Base-by-base conservation (phyloP, 2,329 filamentous ascomycete genomes). In the Leptographium lundbergii region DNA sequence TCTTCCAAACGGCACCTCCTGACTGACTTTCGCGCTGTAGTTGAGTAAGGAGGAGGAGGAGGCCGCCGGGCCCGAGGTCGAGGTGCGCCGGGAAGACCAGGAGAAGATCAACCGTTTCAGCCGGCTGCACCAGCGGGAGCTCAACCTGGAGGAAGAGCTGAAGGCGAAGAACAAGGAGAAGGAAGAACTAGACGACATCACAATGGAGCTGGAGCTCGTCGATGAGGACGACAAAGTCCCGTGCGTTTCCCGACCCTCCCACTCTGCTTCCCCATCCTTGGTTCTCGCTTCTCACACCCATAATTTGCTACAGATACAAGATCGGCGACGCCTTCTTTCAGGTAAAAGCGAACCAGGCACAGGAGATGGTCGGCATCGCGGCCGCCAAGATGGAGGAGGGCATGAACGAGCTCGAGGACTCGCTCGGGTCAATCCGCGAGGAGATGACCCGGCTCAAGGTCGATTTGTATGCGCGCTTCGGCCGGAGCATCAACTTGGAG, bases 101-200 rank as follows among this genome's bases (percentile, higher is more conserved):
- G 91, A 97, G 76, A 95, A 94, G 75, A 99, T 99, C 82, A 99
- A 99, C 75, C 87, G 85, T 64, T 99, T 99, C 79, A 96, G 91
- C 73, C 86, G 91, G 52, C 78, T 99, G 63, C 94, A 99, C 72
- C 90, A 95, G 70, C 87, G 89, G 57, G 88, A 96, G 71, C 79
- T 87, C 39, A 73, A 79, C 3, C 72, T 97, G 4, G 86, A 95
- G 69, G 91, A 95, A 54, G 85, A 94, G 66, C 74, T 97, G 64
- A 87, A 87, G 69, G 71, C 74, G 6, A 96, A 95, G 58, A 68
- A 97, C 92, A 97, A 97, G 77, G 92, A 97, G 72, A 97, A 96
- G 75, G 94, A 99, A 73, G 94, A 97, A 69, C 82, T 97, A 4
- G 91, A 97, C 70, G 94, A 99, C 72, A 81, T 99, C 58, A 87